A percentile compares a stretch with the other conserved stretches of the same genome.
These are phyloP conservation scores for Sutorius eximius DNA, from an alignment of 1,284 basidiomycete species.

Conservation along the genomic window DNA sequence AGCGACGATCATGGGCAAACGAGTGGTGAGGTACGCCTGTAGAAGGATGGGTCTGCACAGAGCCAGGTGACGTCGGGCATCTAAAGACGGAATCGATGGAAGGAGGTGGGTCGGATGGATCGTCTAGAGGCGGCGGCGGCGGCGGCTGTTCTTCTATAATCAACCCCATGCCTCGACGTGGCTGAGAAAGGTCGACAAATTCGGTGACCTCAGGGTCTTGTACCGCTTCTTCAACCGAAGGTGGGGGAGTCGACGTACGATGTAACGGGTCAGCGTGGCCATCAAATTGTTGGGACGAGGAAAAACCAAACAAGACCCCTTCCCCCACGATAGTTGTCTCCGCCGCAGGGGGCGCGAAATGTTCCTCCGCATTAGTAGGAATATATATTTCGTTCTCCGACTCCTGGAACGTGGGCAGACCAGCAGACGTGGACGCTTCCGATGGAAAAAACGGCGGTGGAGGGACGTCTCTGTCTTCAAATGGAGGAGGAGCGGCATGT, in stretches of 20 bases:
- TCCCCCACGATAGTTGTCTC: slow-evolving; percentile 58
- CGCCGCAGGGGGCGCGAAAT: slow-evolving; percentile 37
- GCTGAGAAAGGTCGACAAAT: slow-evolving; percentile 57
- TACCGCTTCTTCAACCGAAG: slow-evolving; percentile 67
- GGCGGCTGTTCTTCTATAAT: slow-evolving; percentile 57
- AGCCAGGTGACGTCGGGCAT: slow-evolving; percentile 48
- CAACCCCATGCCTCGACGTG: slow-evolving; percentile 57
- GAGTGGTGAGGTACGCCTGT: slow-evolving; percentile 36
- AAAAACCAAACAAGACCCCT: slow-evolving; percentile 71
- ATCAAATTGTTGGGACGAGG: slow-evolving; percentile 68
- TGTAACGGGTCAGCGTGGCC: slow-evolving; percentile 68
- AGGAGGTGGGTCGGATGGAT: slow-evolving; percentile 81
- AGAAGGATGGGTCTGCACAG: slow-evolving; percentile 42
- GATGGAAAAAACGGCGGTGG: slow-evolving; percentile 74
- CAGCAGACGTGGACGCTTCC: slow-evolving; percentile 58
- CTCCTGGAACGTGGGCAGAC: slow-evolving; percentile 73
- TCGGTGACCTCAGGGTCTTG: slow-evolving; percentile 66
- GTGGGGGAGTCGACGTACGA: slow-evolving; percentile 62
- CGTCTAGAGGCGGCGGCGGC: slow-evolving; percentile 79
- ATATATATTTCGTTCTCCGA: slow-evolving; percentile 72
- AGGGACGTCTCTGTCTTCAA: slow-evolving; percentile 72
- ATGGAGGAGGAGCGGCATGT: slow-evolving; percentile 70
- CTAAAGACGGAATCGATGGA: slow-evolving; percentile 79
- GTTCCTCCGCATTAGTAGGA: slow-evolving; percentile 46
- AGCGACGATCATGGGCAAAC: slow-evolving; percentile 30